Conservation (phyloP, 352 stramenopile species). For the Elongisporangium undulatum region DNA sequence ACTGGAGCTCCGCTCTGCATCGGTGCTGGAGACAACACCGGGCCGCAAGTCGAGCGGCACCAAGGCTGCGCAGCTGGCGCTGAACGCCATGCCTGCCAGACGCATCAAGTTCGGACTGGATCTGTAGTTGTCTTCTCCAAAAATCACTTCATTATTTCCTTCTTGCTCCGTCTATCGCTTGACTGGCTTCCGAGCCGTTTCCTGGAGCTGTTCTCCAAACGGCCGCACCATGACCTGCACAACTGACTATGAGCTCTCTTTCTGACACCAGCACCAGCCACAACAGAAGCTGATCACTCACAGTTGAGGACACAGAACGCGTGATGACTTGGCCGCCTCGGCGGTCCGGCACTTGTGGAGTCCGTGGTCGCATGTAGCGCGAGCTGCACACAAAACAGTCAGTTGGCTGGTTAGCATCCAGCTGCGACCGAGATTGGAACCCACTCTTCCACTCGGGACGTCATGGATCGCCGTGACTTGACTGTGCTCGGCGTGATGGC, state of each 20-base stretch:
- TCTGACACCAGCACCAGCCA: background rate
- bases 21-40: conserved; percentile 38
- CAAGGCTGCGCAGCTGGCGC: conserved; percentile 15
- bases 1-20: conserved; percentile 52
- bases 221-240: conserved; percentile 50
- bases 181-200: background rate
- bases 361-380: conserved; percentile 21
- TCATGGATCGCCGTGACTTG: conserved; percentile 3
- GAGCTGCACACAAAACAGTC: conserved; percentile 4
- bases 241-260: background rate
- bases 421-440: background rate
- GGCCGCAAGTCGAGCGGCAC: conserved; percentile 28
- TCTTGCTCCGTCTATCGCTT: background rate
- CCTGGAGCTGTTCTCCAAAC: conserved; percentile 27
- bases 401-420: background rate
- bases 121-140: conserved; percentile 15
- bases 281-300: conserved; percentile 8
- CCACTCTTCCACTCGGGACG: background rate
- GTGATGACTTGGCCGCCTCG: conserved; percentile 43
- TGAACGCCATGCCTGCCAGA: conserved; percentile 17
- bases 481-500: conserved; percentile 49
- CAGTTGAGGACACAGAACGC: conserved; percentile 32
- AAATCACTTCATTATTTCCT: background rate
- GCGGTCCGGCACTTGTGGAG: conserved; percentile 17
- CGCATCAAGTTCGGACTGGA: conserved; percentile 60